Evolutionary conservation across 1,139 yeast species (phyloP).

Genomic region (Lodderomyces oxycetoniae): DNA sequence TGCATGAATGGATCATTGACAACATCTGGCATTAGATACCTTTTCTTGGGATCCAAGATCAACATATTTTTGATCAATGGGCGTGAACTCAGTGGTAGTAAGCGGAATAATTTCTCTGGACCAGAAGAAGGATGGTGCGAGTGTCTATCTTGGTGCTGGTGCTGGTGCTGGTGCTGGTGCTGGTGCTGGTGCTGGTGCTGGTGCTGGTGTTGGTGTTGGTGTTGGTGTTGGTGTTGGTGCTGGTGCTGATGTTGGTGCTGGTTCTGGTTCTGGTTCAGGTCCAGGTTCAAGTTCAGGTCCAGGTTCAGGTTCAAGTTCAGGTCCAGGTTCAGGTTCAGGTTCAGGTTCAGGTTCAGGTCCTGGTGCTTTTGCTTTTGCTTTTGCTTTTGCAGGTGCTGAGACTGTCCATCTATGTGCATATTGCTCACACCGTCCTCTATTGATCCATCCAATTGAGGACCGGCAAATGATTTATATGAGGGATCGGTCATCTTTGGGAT

Average conservation of each 20-base stretch:
- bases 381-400: neutral
- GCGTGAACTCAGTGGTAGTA: slow-evolving; percentile 35
- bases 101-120: slow-evolving; percentile 31
- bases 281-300: neutral
- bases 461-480: slow-evolving; percentile 38
- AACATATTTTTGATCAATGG: slow-evolving; percentile 34
- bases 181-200: no score
- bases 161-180: slow-evolving; percentile 2
- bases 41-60: slow-evolving; percentile 22
- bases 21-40: slow-evolving; percentile 31
- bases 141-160: slow-evolving; percentile 6
- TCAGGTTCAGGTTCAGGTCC: no score
- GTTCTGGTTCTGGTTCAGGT: neutral
- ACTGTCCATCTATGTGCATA: slow-evolving; percentile 3
- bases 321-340: no score
- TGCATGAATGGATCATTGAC: slow-evolving; percentile 25
- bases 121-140: slow-evolving; percentile 18
- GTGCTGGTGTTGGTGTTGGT: no score
- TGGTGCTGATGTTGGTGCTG: neutral
- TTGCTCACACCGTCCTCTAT: slow-evolving; percentile 8
- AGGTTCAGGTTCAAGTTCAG: no score
- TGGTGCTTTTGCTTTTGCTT: neutral
- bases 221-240: no score
- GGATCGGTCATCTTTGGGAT: slow-evolving; percentile 59
- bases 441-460: slow-evolving; percentile 9